Conservation (phyloP, 2,329 filamentous ascomycete species). For the Coleophoma crateriformis region DNA sequence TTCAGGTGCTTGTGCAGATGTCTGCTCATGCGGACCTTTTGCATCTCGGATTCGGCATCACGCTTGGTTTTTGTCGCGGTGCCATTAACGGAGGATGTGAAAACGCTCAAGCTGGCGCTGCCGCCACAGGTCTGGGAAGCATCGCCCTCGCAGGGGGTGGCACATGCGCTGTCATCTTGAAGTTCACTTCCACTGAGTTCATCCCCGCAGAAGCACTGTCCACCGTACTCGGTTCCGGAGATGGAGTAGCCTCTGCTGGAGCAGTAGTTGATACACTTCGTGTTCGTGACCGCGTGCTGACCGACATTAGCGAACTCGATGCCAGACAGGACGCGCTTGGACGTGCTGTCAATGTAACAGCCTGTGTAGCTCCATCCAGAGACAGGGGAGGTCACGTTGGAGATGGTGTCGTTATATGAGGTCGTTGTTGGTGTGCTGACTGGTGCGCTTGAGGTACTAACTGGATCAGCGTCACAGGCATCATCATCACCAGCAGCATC, state of each 20-base stretch:
- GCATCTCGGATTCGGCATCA: not conserved
- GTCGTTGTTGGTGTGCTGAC: constrained; percentile 2
- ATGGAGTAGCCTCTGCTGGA: constrained; percentile 35
- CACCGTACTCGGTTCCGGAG: constrained; percentile 43
- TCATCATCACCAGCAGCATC: not conserved
- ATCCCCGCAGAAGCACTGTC: constrained; percentile 43
- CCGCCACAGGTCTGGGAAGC: constrained; percentile 44
- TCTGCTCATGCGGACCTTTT: not conserved
- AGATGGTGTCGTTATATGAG: too few relatives aligned
- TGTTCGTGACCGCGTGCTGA: constrained; percentile 31
- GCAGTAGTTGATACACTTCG: constrained; percentile 44
- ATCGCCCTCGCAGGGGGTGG: constrained; percentile 44
- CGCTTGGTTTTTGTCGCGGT: not conserved
- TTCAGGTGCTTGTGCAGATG: not conserved
- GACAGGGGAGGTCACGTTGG: constrained; percentile 7
- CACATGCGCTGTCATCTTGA: constrained; percentile 40
- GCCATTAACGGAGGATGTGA: constrained; percentile 28
- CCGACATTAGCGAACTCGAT: constrained; percentile 35
- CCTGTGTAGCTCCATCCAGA: constrained; percentile 33
- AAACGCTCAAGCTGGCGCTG: constrained; percentile 38
- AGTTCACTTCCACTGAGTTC: constrained; percentile 30
- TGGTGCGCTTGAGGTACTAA: constrained; percentile 3
- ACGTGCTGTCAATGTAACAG: constrained; percentile 35
- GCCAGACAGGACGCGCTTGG: constrained; percentile 32
- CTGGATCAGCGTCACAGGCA: not conserved